Evolutionary conservation across 2,329 filamentous ascomycete species (phyloP), one percentile per base, ranked within the genome.

Genomic region (Cryphonectria parasitica): DNA sequence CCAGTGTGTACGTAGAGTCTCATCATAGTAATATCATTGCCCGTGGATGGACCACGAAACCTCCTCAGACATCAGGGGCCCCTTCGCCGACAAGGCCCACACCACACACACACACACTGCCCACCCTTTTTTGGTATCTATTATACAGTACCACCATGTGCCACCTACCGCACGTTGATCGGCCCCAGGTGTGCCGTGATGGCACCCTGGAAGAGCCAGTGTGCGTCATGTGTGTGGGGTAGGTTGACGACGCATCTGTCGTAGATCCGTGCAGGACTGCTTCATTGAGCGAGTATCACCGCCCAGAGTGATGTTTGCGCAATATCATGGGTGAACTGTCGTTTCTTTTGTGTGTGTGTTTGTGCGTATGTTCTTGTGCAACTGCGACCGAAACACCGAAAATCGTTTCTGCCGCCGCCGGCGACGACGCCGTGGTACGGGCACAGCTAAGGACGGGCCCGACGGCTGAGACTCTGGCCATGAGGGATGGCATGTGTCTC

Each of bases 141-240:
- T 11, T 19, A 39, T 45, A 43, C 39, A 28, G 43, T 49, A 64
- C 45, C 22, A 64, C 62, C 36, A 34, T 34, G 34, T 34, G 34
- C 34, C 34, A 34, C 34, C 7, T 22, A 61, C 11, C 22, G 22
- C 34, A 61, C 58, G 31, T 66, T 49, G 64, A 60, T 60, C 58
- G 36, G 62, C 58, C 43, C 39, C 66, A 19, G 19, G 17, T 39
- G 13, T 60, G 52, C 68, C 58, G 39, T 49, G 41, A 58, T 63
- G 66, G 67, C 64, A 65, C 67, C 70, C 67, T 71, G 63, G 67
- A 64, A 43, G 45, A 49, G 45, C n/a, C 15, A 8, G 54, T 10
- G 34, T 70, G 70, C 70, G 70, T 72, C 70, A 70, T 67, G 60
- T 54, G 43, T 66, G 70, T 72, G 70, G 68, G 68, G 70, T 61